These are phyloP conservation scores for Canna indica DNA, from an alignment of 176 grass and related monocot genomes.

Conservation along the genomic window DNA sequence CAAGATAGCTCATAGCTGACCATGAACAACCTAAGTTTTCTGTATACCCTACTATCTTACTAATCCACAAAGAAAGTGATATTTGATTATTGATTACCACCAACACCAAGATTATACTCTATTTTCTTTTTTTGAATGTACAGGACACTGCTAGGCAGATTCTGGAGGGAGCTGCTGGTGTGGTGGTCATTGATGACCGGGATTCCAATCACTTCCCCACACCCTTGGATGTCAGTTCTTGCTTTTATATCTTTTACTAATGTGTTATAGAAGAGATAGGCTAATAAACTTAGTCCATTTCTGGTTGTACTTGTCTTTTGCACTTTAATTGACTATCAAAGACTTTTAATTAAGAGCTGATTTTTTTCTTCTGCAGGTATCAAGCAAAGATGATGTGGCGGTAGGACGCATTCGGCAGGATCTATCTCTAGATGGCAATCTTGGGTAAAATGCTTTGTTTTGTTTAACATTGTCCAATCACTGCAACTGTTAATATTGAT, in stretches of 20 bases:
- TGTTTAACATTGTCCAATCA: not conserved
- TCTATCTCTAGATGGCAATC: conserved; percentile 68
- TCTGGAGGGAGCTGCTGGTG: conserved; percentile 69
- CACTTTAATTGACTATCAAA: not conserved
- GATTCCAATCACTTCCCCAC: conserved; percentile 71
- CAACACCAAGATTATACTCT: no score
- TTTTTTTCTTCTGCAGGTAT: conserved; percentile 46
- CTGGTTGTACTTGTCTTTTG: not conserved
- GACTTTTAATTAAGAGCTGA: not conserved
- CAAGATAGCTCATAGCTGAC: no score
- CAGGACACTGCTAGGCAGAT: conserved; percentile 85
- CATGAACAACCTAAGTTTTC: no score
- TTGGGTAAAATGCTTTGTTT: conserved; percentile 40
- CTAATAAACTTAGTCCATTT: not conserved
- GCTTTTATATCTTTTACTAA: not conserved
- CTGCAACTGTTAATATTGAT: not conserved
- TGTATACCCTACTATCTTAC: no score
- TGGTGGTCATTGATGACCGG: conserved; percentile 68
- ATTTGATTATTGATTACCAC: no score
- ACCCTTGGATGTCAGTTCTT: conserved; percentile 50
- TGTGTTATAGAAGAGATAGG: not conserved
- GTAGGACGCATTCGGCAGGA: conserved; percentile 90
- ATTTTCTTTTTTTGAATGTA: conserved; percentile 31
- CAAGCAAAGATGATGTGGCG: conserved; percentile 83
- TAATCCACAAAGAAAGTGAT: no score